phyloP scores from a whole-genome alignment of 768 basidiomycete species.

The Calocybe gangraenosa region DNA sequence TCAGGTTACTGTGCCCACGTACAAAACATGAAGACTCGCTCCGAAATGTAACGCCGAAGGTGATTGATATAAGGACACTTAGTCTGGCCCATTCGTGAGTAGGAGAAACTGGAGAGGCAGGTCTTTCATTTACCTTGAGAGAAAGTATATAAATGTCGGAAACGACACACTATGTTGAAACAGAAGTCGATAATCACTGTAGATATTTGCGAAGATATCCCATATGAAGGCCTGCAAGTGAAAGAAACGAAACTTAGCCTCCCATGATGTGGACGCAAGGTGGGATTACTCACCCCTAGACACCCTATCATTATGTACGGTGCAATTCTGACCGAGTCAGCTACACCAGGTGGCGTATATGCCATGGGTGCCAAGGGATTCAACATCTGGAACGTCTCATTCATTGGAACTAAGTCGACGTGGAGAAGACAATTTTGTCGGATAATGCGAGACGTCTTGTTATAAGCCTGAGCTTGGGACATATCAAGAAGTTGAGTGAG shows the following conservation, averaged over 20 bases:
- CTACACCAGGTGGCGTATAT: conserved; percentile 22
- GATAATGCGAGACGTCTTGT: too few relatives aligned
- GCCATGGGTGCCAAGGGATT: conserved; percentile 30
- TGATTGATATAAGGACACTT: conserved; percentile 18
- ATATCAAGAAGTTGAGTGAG: too few relatives aligned
- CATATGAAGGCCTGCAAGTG: conserved; percentile 24
- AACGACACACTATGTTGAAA: conserved; percentile 13
- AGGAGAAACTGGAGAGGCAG: not conserved
- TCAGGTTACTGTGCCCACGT: not conserved
- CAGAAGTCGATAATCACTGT: conserved; percentile 22
- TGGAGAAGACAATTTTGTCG: too few relatives aligned
- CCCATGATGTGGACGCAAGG: conserved; percentile 16
- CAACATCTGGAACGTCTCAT: not conserved
- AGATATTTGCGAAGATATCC: conserved; percentile 26
- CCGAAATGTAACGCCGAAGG: conserved; percentile 16
- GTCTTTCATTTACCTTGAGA: conserved; percentile 23
- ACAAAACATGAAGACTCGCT: conserved; percentile 12
- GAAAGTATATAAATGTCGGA: conserved; percentile 23
- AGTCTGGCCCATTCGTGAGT: conserved; percentile 7
- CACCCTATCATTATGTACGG: conserved; percentile 23
- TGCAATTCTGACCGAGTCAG: conserved; percentile 21
- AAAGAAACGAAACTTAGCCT: conserved; percentile 11
- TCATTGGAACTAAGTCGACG: not conserved
- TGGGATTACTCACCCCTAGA: conserved; percentile 12
- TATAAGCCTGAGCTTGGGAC: too few relatives aligned